These are phyloP conservation scores for Colletotrichum paranaense DNA, from an alignment of 2,329 filamentous ascomycete genomes.

Conservation along the genomic window DNA sequence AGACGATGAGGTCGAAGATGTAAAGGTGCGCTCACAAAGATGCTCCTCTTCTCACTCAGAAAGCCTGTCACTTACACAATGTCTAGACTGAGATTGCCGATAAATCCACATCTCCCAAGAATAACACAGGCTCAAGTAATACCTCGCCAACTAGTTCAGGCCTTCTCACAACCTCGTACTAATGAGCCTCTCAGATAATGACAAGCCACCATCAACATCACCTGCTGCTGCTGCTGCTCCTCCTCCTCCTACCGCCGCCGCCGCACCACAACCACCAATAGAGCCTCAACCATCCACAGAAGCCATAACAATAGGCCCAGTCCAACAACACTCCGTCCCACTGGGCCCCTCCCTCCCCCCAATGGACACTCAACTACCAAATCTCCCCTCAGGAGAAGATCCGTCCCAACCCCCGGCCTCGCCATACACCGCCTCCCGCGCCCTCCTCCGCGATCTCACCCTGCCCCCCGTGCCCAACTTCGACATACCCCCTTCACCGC, in stretches of 20 bases:
- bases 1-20: conserved; percentile 50
- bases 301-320: conserved; percentile 41
- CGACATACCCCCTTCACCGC: conserved; percentile 79
- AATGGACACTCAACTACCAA: conserved; percentile 38
- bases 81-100: conserved; percentile 1
- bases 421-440: conserved; percentile 75
- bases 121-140: conserved; percentile 3
- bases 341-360: conserved; percentile 54
- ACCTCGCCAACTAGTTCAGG: too few species aligned
- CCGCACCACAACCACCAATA: background rate
- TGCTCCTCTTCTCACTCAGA: background rate
- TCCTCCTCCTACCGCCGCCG: too few species aligned
- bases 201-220: conserved; percentile 6
- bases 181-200: background rate
- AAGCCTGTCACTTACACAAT: background rate
- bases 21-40: conserved; percentile 12
- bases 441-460: conserved; percentile 77
- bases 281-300: conserved; percentile 10
- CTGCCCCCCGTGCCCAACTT: conserved; percentile 79
- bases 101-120: background rate
- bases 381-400: conserved; percentile 25
- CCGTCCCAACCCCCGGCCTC: conserved; percentile 58
- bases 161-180: background rate
- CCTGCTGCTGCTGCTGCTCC: background rate
- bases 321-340: conserved; percentile 45